A percentile compares a stretch with the other conserved stretches of the same genome.
Conservation (phyloP, 2,329 filamentous ascomycete species). For the Diaporthe citrichinensis region DNA sequence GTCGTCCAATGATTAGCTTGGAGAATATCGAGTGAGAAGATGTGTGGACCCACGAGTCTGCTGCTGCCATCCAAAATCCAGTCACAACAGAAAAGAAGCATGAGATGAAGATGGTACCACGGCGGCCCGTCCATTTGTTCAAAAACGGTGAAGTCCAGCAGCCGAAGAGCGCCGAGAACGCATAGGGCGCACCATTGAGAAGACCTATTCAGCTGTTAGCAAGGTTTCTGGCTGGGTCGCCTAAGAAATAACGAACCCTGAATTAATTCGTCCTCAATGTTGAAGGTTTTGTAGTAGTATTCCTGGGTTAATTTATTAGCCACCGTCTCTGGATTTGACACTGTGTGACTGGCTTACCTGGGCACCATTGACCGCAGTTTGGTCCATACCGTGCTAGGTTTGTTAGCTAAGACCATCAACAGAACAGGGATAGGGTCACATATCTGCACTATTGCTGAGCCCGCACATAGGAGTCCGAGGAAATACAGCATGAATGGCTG, state of each 20-base stretch:
- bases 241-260: not conserved
- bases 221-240: not conserved
- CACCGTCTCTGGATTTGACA: not conserved
- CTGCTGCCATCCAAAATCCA: constrained; percentile 23
- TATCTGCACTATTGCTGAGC: constrained; percentile 26
- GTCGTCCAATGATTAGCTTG: not conserved
- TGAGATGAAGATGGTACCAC: constrained; percentile 75
- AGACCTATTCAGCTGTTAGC: not conserved
- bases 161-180: not conserved
- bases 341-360: not conserved
- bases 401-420: not conserved
- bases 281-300: constrained; percentile 18
- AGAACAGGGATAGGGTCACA: not conserved
- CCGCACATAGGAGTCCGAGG: constrained; percentile 45
- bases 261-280: not conserved
- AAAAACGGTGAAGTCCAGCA: constrained; percentile 58
- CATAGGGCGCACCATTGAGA: constrained; percentile 8
- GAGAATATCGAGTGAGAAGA: constrained; percentile 53
- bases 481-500: constrained; percentile 74
- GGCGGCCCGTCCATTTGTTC: constrained; percentile 73
- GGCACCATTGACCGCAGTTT: constrained; percentile 18
- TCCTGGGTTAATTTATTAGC: not conserved
- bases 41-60: constrained; percentile 46
- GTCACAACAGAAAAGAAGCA: constrained; percentile 22
- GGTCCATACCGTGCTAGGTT: not conserved